Evolutionary conservation across 2,329 filamentous ascomycete species (phyloP), one percentile per base, ranked within the genome.

Genomic region (Fusarium papillatum): DNA sequence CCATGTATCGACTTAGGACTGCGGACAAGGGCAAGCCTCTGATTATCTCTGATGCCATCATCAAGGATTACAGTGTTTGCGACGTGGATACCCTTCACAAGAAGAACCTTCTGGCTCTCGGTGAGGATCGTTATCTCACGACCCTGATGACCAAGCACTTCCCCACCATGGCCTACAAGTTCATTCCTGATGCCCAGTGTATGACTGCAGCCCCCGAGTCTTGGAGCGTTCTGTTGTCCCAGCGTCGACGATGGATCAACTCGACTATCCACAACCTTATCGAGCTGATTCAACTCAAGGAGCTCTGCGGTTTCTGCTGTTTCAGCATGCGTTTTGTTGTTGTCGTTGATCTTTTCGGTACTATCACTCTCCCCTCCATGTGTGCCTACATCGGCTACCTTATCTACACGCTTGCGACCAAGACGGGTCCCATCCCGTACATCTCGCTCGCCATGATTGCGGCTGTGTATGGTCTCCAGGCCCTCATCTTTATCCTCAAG

Each of bases 61-160:
- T 99, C 81, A 87, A 90, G 46, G 97, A 98, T 66, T 99, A 99
- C 85, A 92, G 93, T 75, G 93, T 98, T 79, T 95, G 94, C 83
- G 90, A 95, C 72, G 94, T 98, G 60, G 97, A 99, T 82, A 99
- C 97, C 0, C 89, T 99, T 41, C 97, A 99, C 89, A 91, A 98
- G 90, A 98, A 98, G 91, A 98, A 98, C 82, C 88, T 98, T 64
- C 85, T 98, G 71, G 95, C 96, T 61, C 93, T 98, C 14, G 96
- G 96, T 86, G 96, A 98, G 85, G 96, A 98, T 94, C 95, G 96
- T 87, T 98, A 95, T 84, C 89, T 99, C 71, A 99, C 97, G 3
- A 99, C 97, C 0, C 88, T 99, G 70, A 98, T 99, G 97, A 98
- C 95, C 72, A 98, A 98, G 87, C 92, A 98, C 86, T 98, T 98